phyloP scores from a whole-genome alignment of 2,329 filamentous ascomycete genomes.

The Hortaea werneckii region DNA sequence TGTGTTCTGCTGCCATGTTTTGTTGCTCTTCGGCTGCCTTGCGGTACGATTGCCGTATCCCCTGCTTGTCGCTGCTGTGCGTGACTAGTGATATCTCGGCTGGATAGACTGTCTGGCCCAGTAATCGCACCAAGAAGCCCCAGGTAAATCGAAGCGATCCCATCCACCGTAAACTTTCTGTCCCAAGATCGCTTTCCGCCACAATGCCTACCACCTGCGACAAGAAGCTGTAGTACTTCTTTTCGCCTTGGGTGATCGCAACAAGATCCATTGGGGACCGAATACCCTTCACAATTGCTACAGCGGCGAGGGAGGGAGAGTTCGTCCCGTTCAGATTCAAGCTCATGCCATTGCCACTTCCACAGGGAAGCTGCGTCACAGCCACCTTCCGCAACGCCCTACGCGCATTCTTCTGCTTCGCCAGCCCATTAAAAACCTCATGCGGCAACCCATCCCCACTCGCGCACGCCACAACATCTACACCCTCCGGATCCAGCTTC shows the following conservation, averaged over 20 bases:
- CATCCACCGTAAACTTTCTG: constrained; percentile 90
- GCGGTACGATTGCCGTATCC: constrained; percentile 64
- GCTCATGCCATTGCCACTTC: constrained; percentile 88
- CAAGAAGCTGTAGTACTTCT: constrained; percentile 71
- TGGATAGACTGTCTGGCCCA: constrained; percentile 71
- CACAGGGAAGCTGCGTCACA: constrained; percentile 80
- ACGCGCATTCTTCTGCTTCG: constrained; percentile 58
- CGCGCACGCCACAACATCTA: constrained; percentile 77
- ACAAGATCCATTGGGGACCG: constrained; percentile 76
- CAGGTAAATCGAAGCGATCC: constrained; percentile 77
- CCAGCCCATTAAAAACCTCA: constrained; percentile 91
- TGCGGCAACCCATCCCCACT: constrained; percentile 88
- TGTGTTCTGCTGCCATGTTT: constrained; percentile 15
- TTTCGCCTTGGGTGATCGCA: constrained; percentile 73
- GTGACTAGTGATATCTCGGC: constrained; percentile 82
- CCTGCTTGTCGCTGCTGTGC: constrained; percentile 64
- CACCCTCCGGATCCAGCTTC: constrained; percentile 65
- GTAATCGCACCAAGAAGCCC: constrained; percentile 65
- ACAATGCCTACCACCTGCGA: constrained; percentile 85
- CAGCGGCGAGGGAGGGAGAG: constrained; percentile 62
- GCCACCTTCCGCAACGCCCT: constrained; percentile 67
- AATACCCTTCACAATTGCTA: constrained; percentile 79
- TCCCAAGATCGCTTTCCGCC: constrained; percentile 80
- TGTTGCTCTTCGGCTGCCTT: constrained; percentile 16
- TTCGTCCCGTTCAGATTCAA: constrained; percentile 79